These are phyloP conservation scores for Xylaria telfairii DNA, from an alignment of 495 filamentous ascomycete genomes.

Conservation along the genomic window DNA sequence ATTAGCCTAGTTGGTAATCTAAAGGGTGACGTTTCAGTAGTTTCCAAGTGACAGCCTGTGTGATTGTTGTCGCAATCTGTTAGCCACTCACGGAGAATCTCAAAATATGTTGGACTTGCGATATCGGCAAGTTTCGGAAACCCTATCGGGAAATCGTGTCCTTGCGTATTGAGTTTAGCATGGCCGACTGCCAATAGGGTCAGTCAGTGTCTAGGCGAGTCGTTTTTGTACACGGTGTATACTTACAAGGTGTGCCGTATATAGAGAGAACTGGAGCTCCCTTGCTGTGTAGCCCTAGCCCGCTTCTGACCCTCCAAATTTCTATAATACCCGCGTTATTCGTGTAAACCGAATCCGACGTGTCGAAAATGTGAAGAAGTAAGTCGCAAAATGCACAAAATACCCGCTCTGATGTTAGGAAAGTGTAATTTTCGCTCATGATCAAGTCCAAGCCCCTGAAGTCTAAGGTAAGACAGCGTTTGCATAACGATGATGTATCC, in stretches of 20 bases:
- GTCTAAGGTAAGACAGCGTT: neutral
- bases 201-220: neutral
- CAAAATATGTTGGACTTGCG: slow-evolving; percentile 29
- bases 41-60: slow-evolving; percentile 13
- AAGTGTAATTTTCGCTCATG: neutral
- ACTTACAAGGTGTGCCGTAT: neutral
- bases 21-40: neutral
- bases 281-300: neutral
- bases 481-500: neutral
- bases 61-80: slow-evolving; percentile 33
- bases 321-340: neutral
- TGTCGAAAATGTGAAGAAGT: neutral
- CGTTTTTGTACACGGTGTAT: neutral
- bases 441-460: neutral
- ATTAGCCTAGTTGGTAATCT: slow-evolving; percentile 36
- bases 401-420: neutral
- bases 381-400: neutral
- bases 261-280: neutral
- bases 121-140: slow-evolving; percentile 27
- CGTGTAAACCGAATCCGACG: neutral
- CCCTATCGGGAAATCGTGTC: slow-evolving; percentile 25
- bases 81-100: slow-evolving; percentile 31
- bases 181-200: neutral
- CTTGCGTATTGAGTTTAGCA: too few species aligned
- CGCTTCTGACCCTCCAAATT: slow-evolving; percentile 7